A percentile compares a stretch with the other conserved stretches of the same genome.
These are phyloP conservation scores for Clavispora santaluciae DNA, from an alignment of 805 yeast species.

Conservation along the genomic window DNA sequence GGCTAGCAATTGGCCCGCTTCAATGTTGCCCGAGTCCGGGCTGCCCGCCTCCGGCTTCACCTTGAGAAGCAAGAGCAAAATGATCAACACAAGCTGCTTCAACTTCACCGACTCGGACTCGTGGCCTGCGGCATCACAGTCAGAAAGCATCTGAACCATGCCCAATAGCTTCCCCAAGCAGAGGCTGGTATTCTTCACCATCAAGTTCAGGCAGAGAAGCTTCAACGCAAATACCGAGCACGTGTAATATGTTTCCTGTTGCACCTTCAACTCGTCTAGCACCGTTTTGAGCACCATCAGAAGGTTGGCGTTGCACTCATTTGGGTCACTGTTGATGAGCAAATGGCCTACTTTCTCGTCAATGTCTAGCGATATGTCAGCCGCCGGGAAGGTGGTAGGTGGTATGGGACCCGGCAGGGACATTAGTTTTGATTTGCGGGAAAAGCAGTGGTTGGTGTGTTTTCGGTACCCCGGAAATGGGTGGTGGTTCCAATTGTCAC, in stretches of 20 bases:
- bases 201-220: constrained; percentile 34
- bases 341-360: constrained; percentile 13
- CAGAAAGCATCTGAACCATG: constrained; percentile 25
- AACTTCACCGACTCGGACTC: constrained; percentile 16
- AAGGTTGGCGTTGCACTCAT: constrained; percentile 36
- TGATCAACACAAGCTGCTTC: constrained; percentile 33
- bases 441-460: not conserved
- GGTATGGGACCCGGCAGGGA: not conserved
- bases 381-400: not conserved
- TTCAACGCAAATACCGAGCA: constrained; percentile 31
- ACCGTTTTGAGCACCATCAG: constrained; percentile 30
- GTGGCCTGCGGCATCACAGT: constrained; percentile 5
- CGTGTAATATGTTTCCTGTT: constrained; percentile 23
- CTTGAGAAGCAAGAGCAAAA: constrained; percentile 30
- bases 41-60: constrained; percentile 22
- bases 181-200: constrained; percentile 30
- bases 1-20: constrained; percentile 13
- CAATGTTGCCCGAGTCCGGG: constrained; percentile 13
- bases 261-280: constrained; percentile 23
- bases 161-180: constrained; percentile 38
- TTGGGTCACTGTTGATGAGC: constrained; percentile 34
- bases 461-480: not conserved
- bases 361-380: not conserved
- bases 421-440: not conserved
- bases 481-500: not conserved